Base-by-base conservation (phyloP, 225 moss, liverwort and hornwort genomes). In the Polytrichum formosum region DNA sequence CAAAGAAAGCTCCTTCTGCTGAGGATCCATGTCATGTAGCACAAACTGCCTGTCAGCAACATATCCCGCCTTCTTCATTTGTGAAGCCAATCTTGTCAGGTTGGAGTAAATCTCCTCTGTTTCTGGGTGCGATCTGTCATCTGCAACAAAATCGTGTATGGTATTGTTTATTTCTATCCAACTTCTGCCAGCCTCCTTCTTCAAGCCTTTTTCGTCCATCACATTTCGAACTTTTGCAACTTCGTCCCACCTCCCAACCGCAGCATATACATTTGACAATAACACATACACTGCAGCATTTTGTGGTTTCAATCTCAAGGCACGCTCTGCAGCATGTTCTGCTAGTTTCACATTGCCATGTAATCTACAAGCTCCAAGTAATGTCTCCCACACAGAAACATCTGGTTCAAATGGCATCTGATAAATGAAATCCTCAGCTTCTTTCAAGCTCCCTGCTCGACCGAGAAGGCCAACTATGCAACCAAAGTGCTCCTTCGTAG, bases 231-330 rank as follows among this genome's bases (percentile, higher is more conserved):
- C 33, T 33, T 81, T 81, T 6, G 72, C 89, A 28, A 78, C 85
- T 8, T 85, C 76, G 0, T 83, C 81, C 87, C 83, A 89, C 7
- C 74, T 78, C 25, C 84, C 84, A 29, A 77, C 81, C 17, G 81
- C 79, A 37, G 84, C 87, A 69, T 89, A 89, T 28, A 87, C 81
- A 30, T 87, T 87, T 5, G 87, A 83, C 28, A 89, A 65, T 27
- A 84, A 26, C 25, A 87, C 83, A 18, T 87, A 87, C 56, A 81
- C 77, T 28, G 79, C 81, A 5, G 84, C 77, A 16, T 79, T 84
- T 20, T 77, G 72, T 4, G 81, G 70, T 28, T 79, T 70, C 62
- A 87, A 67, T 33, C 75, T 63, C 17, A 89, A 68, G 29, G 83
- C 76, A 46, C 64, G 58, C 37, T 61, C 55, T 26, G 86, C 76